Evolutionary conservation across 1,139 yeast genomes (phyloP).

Genomic region (Blastobotrys proliferans): DNA sequence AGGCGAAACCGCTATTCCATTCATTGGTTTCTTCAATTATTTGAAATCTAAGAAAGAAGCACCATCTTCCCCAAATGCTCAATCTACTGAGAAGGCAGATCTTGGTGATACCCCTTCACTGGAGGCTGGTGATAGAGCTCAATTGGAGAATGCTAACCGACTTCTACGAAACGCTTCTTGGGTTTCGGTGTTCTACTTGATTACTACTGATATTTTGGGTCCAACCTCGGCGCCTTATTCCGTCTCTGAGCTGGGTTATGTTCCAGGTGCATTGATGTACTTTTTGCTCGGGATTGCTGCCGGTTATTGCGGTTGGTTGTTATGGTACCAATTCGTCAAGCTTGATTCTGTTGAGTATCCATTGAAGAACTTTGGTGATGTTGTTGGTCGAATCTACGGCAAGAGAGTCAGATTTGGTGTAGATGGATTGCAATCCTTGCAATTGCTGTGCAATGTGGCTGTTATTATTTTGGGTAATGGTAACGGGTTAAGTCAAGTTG

Average conservation of each 20-base stretch:
- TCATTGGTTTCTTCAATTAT: slow-evolving; percentile 16
- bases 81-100: slow-evolving; percentile 10
- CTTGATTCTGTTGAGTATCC: slow-evolving; percentile 43
- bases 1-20: slow-evolving; percentile 24
- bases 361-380: slow-evolving; percentile 40
- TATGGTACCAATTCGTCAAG: slow-evolving; percentile 33
- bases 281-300: slow-evolving; percentile 40
- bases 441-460: slow-evolving; percentile 43
- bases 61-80: slow-evolving; percentile 2
- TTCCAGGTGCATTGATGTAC: slow-evolving; percentile 42
- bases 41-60: slow-evolving; percentile 10
- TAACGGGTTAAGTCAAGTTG: slow-evolving; percentile 41
- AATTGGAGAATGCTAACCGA: slow-evolving; percentile 28
- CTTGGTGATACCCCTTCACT: slow-evolving; percentile 19
- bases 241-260: slow-evolving; percentile 41
- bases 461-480: slow-evolving; percentile 41
- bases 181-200: slow-evolving; percentile 41
- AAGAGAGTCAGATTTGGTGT: slow-evolving; percentile 31
- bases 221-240: slow-evolving; percentile 46
- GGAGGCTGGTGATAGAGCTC: slow-evolving; percentile 16
- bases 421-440: slow-evolving; percentile 40
- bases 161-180: slow-evolving; percentile 34
- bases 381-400: slow-evolving; percentile 39
- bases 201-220: slow-evolving; percentile 46
- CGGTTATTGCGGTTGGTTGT: slow-evolving; percentile 38